Conservation (phyloP, 2,329 filamentous ascomycete genomes). For the Beauveria scarabaeidicola region DNA sequence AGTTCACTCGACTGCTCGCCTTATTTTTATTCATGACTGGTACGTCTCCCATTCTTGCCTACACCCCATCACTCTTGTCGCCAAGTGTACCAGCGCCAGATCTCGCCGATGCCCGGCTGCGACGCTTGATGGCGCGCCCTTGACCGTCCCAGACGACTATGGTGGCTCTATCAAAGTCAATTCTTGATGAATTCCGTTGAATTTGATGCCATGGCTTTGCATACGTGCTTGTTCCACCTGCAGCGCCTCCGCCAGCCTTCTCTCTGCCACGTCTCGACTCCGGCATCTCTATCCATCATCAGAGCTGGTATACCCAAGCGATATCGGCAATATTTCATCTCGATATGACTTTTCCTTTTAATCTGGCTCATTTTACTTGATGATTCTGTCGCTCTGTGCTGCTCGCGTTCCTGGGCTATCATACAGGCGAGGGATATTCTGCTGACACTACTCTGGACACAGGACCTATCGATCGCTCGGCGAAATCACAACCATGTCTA, state of each 20-base stretch:
- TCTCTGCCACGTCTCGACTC: not conserved
- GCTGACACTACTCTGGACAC: conserved; percentile 29
- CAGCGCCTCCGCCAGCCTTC: not conserved
- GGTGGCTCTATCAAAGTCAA: not conserved
- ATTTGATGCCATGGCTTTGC: not conserved
- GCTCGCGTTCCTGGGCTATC: not conserved
- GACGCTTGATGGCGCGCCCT: not conserved
- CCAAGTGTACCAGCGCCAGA: conserved; percentile 20
- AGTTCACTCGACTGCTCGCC: conserved; percentile 27
- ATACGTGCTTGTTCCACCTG: not conserved
- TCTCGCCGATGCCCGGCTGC: not conserved
- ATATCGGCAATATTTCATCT: conserved; percentile 4
- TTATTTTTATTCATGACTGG: conserved; percentile 41
- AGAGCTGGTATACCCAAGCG: not conserved
- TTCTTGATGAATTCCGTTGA: not conserved
- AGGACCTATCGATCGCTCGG: conserved; percentile 44
- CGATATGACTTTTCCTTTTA: not conserved
- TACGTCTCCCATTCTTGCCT: conserved; percentile 31
- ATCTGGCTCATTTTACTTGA: not conserved
- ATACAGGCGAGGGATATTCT: conserved; percentile 16
- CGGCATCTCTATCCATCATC: not conserved
- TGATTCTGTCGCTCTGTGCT: not conserved
- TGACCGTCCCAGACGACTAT: not conserved
- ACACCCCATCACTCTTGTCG: conserved; percentile 14
- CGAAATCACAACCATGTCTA: conserved; percentile 56